phyloP scores from a whole-genome alignment of 768 basidiomycete species.

The Mycena galericulata region DNA sequence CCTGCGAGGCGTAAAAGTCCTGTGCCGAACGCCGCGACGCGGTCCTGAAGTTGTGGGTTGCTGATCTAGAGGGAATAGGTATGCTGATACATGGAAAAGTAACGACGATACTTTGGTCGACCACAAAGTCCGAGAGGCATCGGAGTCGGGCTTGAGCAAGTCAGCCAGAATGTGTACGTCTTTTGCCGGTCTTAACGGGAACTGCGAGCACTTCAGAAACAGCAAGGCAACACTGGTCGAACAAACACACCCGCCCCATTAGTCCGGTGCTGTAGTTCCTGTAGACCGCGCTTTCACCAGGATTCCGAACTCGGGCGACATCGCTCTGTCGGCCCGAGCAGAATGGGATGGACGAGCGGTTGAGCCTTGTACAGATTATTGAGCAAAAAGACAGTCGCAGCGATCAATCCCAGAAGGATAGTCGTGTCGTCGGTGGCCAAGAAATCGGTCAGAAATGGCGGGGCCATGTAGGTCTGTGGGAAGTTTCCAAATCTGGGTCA shows the following conservation, averaged over 20 bases:
- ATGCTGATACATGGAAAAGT: conserved; percentile 1
- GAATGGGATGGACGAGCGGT: conserved; percentile 92
- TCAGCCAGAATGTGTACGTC: conserved; percentile 77
- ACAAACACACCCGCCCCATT: conserved; percentile 75
- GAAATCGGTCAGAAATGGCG: conserved; percentile 58
- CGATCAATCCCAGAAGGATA: conserved; percentile 79
- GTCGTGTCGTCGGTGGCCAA: conserved; percentile 85
- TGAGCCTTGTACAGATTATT: conserved; percentile 85
- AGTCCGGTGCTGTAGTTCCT: conserved; percentile 91
- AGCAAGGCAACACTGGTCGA: background rate
- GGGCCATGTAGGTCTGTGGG: background rate
- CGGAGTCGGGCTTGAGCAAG: conserved; percentile 73
- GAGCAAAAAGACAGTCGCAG: conserved; percentile 80
- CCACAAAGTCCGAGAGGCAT: conserved; percentile 82
- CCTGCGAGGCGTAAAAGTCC: conserved; percentile 72
- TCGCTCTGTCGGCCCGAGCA: conserved; percentile 94
- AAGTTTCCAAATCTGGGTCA: no score
- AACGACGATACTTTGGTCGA: conserved; percentile 68
- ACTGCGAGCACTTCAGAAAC: conserved; percentile 55
- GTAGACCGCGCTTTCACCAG: conserved; percentile 88
- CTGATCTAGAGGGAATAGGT: conserved; percentile 66
- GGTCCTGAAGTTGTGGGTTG: conserved; percentile 76
- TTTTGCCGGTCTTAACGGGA: conserved; percentile 78
- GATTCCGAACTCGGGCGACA: conserved; percentile 82
- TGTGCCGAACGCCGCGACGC: conserved; percentile 78